A percentile compares a stretch with the other conserved stretches of the same genome.
Evolutionary conservation across 169 alveolate species (phyloP).

Genomic region (Neospora caninum): DNA sequence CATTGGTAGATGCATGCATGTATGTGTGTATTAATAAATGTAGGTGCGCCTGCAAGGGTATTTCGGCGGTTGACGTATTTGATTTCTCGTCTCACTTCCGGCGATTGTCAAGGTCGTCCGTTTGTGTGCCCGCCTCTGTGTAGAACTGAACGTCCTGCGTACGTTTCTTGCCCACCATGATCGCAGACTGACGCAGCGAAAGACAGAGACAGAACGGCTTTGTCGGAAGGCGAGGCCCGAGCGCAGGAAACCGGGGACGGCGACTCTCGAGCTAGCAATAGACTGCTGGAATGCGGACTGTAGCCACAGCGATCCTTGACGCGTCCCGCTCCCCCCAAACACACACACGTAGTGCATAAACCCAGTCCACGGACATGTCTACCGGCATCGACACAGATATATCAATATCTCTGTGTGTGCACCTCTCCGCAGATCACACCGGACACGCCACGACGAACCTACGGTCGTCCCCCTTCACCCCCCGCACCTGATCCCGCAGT

Average conservation of each 20-base stretch:
- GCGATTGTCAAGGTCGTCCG: slow-evolving; percentile 95
- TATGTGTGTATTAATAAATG: not conserved
- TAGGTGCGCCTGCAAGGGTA: not conserved
- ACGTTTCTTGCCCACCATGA: slow-evolving; percentile 95
- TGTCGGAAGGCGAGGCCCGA: not conserved
- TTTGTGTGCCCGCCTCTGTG: slow-evolving; percentile 96
- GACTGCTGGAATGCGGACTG: too few species aligned
- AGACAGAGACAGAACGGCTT: not conserved
- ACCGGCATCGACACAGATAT: too few species aligned
- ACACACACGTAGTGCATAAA: too few species aligned
- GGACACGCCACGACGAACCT: too few species aligned
- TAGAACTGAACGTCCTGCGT: slow-evolving; percentile 95
- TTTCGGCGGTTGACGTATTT: not conserved
- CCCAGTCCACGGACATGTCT: too few species aligned
- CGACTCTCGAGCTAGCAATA: too few species aligned
- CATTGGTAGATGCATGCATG: not conserved
- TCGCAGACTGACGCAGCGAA: slow-evolving; percentile 81
- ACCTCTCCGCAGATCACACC: too few species aligned
- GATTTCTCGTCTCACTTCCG: slow-evolving; percentile 75
- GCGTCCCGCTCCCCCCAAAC: too few species aligned
- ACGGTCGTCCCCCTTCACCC: too few species aligned
- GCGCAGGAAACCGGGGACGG: not conserved
- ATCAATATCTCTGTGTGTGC: too few species aligned
- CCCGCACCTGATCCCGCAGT: too few species aligned
- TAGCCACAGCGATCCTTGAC: too few species aligned